Conservation (phyloP, 1,139 yeast species). For the Scheffersomyces segobiensis region DNA sequence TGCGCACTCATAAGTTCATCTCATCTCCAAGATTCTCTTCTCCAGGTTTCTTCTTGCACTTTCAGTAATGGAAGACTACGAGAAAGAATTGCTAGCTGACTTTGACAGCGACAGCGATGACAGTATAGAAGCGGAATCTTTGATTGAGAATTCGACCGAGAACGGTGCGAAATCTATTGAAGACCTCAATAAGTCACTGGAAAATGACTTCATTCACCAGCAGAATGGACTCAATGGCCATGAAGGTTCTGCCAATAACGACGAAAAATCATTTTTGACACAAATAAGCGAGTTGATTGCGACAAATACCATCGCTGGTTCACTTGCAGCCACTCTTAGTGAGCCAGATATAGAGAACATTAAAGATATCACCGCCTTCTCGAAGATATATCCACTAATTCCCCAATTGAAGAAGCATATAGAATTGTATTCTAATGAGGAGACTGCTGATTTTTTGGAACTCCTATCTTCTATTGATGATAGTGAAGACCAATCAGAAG, state of each 20-base stretch:
- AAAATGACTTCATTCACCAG: slow-evolving; percentile 10
- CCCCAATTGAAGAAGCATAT: slow-evolving; percentile 26
- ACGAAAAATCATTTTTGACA: neutral
- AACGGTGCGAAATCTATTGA: slow-evolving; percentile 4
- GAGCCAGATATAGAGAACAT: slow-evolving; percentile 18
- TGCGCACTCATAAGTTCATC: neutral
- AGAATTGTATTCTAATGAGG: slow-evolving; percentile 20
- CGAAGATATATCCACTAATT: slow-evolving; percentile 26
- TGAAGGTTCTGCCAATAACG: neutral
- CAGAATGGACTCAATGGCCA: neutral
- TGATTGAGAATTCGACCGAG: slow-evolving; percentile 6
- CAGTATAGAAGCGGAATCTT: slow-evolving; percentile 9
- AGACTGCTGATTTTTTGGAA: slow-evolving; percentile 35
- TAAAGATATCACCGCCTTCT: slow-evolving; percentile 18
- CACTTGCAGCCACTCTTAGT: slow-evolving; percentile 6
- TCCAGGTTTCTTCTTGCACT: neutral
- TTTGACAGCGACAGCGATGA: slow-evolving; percentile 27
- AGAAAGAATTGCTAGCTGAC: slow-evolving; percentile 36
- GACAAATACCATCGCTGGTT: neutral
- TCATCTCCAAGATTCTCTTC: neutral
- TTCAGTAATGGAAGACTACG: slow-evolving; percentile 22
- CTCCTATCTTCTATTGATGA: slow-evolving; percentile 32
- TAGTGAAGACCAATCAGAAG: slow-evolving; percentile 32
- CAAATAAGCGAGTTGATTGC: neutral
- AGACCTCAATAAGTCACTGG: neutral